Evolutionary conservation across 345 rosid genomes (phyloP).

Genomic region (Mallotus nudiflorus): DNA sequence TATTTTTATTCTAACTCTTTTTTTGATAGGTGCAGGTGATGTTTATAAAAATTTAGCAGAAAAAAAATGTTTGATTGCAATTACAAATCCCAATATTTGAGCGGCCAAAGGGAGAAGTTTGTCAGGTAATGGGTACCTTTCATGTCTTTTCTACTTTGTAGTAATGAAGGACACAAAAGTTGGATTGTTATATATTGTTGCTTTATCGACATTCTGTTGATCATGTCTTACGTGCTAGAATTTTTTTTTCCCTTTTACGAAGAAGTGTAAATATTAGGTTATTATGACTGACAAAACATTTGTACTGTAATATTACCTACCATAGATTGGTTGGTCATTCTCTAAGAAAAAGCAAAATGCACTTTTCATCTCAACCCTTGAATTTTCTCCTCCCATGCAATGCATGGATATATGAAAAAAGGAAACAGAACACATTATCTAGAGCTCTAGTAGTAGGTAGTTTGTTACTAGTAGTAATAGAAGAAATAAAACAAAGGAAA

Average conservation of each 20-base stretch:
- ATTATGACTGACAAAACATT: not conserved
- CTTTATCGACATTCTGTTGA: not conserved
- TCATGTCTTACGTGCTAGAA: not conserved
- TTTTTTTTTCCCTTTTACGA: not conserved
- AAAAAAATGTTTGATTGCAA: constrained; percentile 70
- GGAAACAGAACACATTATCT: not conserved
- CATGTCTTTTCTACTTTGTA: not conserved
- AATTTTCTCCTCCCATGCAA: too few species aligned
- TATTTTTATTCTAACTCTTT: not conserved
- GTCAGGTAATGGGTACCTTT: constrained; percentile 53
- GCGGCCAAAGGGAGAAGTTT: constrained; percentile 82
- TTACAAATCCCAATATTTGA: constrained; percentile 60
- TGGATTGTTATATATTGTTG: constrained; percentile 17
- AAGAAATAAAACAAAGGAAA: not conserved
- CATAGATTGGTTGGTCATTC: not conserved
- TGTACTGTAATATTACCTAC: not conserved
- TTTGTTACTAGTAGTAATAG: not conserved
- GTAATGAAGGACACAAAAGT: not conserved
- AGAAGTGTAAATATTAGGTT: not conserved
- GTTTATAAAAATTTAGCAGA: constrained; percentile 42
- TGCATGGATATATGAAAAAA: not conserved
- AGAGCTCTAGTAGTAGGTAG: not conserved
- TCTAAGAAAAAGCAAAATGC: not conserved
- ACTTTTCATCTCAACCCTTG: too few species aligned
- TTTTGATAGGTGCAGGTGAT: constrained; percentile 43